A percentile compares a stretch with the other conserved stretches of the same genome.
These are phyloP conservation scores for Microstroma glucosiphilum DNA, from an alignment of 1,284 basidiomycete genomes.

Conservation along the genomic window DNA sequence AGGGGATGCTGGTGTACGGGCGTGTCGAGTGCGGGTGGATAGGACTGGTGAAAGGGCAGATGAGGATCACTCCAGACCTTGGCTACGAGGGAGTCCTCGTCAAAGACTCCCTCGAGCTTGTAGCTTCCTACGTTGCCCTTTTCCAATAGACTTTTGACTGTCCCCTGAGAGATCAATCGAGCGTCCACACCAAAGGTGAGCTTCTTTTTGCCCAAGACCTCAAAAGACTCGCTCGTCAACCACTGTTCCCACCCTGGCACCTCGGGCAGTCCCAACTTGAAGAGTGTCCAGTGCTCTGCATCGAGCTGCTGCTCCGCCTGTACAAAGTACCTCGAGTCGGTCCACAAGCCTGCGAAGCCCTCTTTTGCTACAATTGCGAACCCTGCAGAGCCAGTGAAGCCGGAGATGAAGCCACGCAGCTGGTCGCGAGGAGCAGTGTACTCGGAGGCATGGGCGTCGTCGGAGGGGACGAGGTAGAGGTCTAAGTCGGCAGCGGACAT, in stretches of 20 bases:
- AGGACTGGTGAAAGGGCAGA: slow-evolving; percentile 52
- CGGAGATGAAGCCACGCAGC: slow-evolving; percentile 74
- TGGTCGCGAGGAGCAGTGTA: slow-evolving; percentile 75
- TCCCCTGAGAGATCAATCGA: slow-evolving; percentile 69
- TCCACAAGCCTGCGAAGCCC: slow-evolving; percentile 59
- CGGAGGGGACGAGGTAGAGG: slow-evolving; percentile 63
- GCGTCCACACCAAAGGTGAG: slow-evolving; percentile 78
- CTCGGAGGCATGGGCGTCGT: slow-evolving; percentile 84
- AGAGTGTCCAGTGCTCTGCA: slow-evolving; percentile 66
- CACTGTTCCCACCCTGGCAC: slow-evolving; percentile 54
- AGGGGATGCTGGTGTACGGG: slow-evolving; percentile 69
- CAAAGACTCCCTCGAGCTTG: slow-evolving; percentile 56
- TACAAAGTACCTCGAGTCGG: slow-evolving; percentile 82
- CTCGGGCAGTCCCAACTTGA: slow-evolving; percentile 60
- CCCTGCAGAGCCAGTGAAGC: slow-evolving; percentile 79
- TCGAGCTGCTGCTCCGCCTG: slow-evolving; percentile 75
- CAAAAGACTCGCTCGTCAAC: slow-evolving; percentile 52
- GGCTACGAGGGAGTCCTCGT: slow-evolving; percentile 71
- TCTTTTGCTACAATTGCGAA: slow-evolving; percentile 64
- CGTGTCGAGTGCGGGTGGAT: slow-evolving; percentile 64
- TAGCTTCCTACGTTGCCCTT: slow-evolving; percentile 11
- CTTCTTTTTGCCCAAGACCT: slow-evolving; percentile 35
- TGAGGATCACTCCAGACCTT: slow-evolving; percentile 59
- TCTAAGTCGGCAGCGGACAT: slow-evolving; percentile 31
- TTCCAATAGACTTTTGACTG: slow-evolving; percentile 52